Evolutionary conservation across 2,329 filamentous ascomycete genomes (phyloP).

Genomic region (Exophiala sp.): DNA sequence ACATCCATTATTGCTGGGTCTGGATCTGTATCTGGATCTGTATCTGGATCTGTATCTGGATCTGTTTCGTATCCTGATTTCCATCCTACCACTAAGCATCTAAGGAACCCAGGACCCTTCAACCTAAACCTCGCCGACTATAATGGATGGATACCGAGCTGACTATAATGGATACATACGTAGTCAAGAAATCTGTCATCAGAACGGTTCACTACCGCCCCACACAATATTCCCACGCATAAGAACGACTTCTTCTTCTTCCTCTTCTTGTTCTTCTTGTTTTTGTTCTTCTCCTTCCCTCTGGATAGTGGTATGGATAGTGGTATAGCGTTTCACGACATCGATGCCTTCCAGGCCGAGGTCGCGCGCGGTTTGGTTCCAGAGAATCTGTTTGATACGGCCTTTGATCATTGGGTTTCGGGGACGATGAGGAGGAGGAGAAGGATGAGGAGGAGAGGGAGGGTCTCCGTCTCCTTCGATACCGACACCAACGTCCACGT

Average conservation of each 20-base stretch:
- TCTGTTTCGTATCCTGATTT: too few species aligned
- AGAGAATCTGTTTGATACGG: conserved; percentile 39
- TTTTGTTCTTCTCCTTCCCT: background rate
- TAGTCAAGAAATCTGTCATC: too few species aligned
- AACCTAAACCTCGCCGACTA: too few species aligned
- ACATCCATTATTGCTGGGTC: too few species aligned
- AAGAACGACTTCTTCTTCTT: conserved; percentile 17
- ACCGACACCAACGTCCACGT: background rate
- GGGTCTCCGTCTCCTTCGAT: too few species aligned
- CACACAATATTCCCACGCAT: conserved; percentile 11
- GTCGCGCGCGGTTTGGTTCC: conserved; percentile 39
- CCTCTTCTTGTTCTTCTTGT: background rate
- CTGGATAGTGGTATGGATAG: conserved; percentile 17
- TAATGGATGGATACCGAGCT: too few species aligned
- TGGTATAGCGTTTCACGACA: conserved; percentile 35
- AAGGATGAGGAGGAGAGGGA: background rate
- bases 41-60: too few species aligned
- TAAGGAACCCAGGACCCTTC: too few species aligned
- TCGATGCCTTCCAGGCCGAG: conserved; percentile 37
- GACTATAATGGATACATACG: too few species aligned
- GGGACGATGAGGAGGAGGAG: background rate
- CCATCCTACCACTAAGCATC: too few species aligned
- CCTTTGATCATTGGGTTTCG: background rate
- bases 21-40: too few species aligned
- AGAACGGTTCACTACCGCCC: too few species aligned